Evolutionary conservation across 805 yeast species (phyloP).

Genomic region (Candida sanyiensis): DNA sequence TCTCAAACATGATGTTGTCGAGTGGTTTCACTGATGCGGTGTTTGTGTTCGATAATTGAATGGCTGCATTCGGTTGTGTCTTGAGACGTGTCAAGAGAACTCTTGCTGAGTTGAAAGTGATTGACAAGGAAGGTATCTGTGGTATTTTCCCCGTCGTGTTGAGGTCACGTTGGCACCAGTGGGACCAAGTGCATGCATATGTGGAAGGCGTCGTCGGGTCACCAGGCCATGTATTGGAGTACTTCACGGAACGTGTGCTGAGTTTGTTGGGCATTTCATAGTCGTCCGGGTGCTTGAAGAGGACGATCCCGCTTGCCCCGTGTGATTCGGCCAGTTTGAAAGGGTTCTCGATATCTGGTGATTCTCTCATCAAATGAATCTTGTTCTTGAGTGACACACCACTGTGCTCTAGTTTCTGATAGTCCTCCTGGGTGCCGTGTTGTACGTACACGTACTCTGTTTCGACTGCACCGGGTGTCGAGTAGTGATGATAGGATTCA

Average conservation of each 20-base stretch:
- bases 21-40: conserved; percentile 38
- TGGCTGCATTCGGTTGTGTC: neutral
- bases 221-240: conserved; percentile 57
- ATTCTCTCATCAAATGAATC: conserved; percentile 51
- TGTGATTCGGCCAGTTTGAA: conserved; percentile 40
- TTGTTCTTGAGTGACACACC: conserved; percentile 46
- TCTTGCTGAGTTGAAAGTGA: conserved; percentile 30
- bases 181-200: conserved; percentile 42
- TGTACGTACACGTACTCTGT: conserved; percentile 53
- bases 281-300: conserved; percentile 51
- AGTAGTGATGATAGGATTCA: conserved; percentile 58
- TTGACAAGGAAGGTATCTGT: conserved; percentile 48
- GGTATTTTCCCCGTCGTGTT: conserved; percentile 34
- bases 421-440: conserved; percentile 55
- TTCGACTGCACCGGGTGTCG: conserved; percentile 56
- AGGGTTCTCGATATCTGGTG: neutral
- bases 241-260: conserved; percentile 45
- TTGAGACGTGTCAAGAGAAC: neutral
- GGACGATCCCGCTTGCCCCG: conserved; percentile 56
- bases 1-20: conserved; percentile 45
- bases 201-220: conserved; percentile 82
- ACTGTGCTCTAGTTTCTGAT: conserved; percentile 32
- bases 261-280: conserved; percentile 32
- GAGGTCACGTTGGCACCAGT: conserved; percentile 9
- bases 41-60: conserved; percentile 25